Percentiles rank a stretch among this genome's conserved stretches.
Conservation (phyloP, 23 red algal species). For the Agarophyton chilense region DNA sequence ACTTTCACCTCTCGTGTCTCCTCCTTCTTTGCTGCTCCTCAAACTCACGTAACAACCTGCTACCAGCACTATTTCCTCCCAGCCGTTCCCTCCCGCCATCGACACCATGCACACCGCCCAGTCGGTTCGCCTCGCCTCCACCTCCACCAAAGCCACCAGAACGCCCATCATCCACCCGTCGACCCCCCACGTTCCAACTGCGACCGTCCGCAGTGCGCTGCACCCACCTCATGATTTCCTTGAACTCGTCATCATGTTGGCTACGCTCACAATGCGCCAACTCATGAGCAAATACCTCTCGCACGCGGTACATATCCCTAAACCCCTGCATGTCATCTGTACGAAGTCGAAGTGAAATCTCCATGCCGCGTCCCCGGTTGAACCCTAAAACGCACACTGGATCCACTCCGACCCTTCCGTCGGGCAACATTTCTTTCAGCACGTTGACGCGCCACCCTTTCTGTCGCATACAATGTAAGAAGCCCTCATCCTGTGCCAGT, state of each 20-base stretch:
- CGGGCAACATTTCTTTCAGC: conserved; percentile 85
- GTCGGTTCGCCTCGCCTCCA: neutral
- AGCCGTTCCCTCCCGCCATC: neutral
- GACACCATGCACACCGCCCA: neutral
- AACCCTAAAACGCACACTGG: conserved; percentile 93
- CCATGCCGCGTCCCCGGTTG: conserved; percentile 56
- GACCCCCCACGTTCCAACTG: conserved; percentile 23
- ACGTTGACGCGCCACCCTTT: conserved; percentile 71
- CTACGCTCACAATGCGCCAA: conserved; percentile 75
- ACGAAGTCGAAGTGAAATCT: conserved; percentile 83
- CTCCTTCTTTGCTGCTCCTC: conserved; percentile 12
- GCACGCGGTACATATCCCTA: conserved; percentile 58
- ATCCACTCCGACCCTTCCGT: conserved; percentile 86
- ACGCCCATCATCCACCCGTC: neutral
- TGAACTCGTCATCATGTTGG: conserved; percentile 82
- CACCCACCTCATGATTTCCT: conserved; percentile 81
- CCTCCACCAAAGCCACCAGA: neutral
- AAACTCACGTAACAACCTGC: neutral
- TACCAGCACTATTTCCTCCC: neutral
- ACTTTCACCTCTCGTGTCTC: neutral
- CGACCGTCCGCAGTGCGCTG: conserved; percentile 39
- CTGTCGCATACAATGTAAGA: conserved; percentile 67
- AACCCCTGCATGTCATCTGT: conserved; percentile 92
- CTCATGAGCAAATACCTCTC: conserved; percentile 90
- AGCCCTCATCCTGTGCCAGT: conserved; percentile 72